Conservation (phyloP, 495 filamentous ascomycete species). For the Penicillium daleae region DNA sequence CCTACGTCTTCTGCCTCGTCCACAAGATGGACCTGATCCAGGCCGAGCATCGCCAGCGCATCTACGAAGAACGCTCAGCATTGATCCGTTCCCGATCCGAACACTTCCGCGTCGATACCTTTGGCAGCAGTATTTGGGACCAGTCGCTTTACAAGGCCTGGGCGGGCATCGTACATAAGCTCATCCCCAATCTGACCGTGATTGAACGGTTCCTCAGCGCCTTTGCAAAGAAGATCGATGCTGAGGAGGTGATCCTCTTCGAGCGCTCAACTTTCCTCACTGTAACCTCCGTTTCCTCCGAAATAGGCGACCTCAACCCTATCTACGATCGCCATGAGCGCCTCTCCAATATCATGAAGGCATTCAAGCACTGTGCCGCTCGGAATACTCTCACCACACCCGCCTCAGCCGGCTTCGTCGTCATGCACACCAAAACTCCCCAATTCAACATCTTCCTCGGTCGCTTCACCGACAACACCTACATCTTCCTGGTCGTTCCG, state of each 20-base stretch:
- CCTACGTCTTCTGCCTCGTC: constrained; percentile 88
- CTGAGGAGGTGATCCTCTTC: constrained; percentile 93
- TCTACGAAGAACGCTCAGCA: constrained; percentile 77
- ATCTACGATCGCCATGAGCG: constrained; percentile 92
- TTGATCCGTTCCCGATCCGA: constrained; percentile 76
- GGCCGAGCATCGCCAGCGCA: constrained; percentile 69
- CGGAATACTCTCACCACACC: constrained; percentile 56
- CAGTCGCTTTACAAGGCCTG: constrained; percentile 97
- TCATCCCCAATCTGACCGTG: constrained; percentile 89
- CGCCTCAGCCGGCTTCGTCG: constrained; percentile 61
- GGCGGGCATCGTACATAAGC: constrained; percentile 93
- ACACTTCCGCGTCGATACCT: constrained; percentile 71
- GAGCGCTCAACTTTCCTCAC: constrained; percentile 95
- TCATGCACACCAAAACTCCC: constrained; percentile 68
- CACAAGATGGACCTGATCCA: constrained; percentile 99
- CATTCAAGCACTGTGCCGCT: constrained; percentile 85
- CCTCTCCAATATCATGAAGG: constrained; percentile 94
- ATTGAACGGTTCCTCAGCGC: constrained; percentile 82
- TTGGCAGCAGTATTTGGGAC: constrained; percentile 97
- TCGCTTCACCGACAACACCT: constrained; percentile 94
- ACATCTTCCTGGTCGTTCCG: constrained; percentile 87
- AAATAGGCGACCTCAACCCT: constrained; percentile 75
- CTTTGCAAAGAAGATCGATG: constrained; percentile 80
- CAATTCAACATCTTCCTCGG: constrained; percentile 90
- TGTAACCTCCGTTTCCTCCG: constrained; percentile 80